Percentiles rank a stretch among this genome's conserved stretches.
These are phyloP conservation scores for Neoarthrinium moseri DNA, from an alignment of 2,329 filamentous ascomycete genomes.

Conservation along the genomic window DNA sequence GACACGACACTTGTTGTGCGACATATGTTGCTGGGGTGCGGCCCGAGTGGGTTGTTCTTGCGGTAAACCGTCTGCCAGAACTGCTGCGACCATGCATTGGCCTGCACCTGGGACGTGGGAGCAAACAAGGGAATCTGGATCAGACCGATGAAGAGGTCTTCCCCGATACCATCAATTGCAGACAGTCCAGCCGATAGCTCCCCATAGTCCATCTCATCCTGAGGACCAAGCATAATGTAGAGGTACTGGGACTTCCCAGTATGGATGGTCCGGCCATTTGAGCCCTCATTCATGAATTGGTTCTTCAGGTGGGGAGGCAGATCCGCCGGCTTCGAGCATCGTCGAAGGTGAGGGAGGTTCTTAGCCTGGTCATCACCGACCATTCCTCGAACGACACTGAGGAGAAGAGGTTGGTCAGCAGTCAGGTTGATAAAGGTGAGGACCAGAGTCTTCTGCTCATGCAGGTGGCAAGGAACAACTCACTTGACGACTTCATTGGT, in stretches of 20 bases:
- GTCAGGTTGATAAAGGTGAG: constrained; percentile 21
- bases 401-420: constrained; percentile 16
- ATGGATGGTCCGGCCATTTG: constrained; percentile 53
- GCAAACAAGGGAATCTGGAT: constrained; percentile 71
- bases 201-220: constrained; percentile 49
- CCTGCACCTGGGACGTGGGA: constrained; percentile 74
- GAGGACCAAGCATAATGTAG: constrained; percentile 55
- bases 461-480: constrained; percentile 33
- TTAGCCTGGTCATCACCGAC: constrained; percentile 61
- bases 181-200: constrained; percentile 50
- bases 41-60: constrained; percentile 83
- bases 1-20: constrained; percentile 69
- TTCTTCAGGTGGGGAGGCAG: constrained; percentile 65
- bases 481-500: constrained; percentile 74
- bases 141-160: constrained; percentile 55
- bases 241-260: constrained; percentile 61
- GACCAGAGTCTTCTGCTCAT: too few species aligned
- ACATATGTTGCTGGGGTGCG: constrained; percentile 72
- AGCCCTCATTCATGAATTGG: constrained; percentile 58
- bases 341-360: constrained; percentile 69
- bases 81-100: constrained; percentile 68
- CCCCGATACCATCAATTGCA: constrained; percentile 48
- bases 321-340: constrained; percentile 71
- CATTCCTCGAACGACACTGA: constrained; percentile 54
- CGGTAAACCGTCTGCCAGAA: constrained; percentile 87